Conservation (phyloP, 768 basidiomycete genomes). For the Mycena galericulata region DNA sequence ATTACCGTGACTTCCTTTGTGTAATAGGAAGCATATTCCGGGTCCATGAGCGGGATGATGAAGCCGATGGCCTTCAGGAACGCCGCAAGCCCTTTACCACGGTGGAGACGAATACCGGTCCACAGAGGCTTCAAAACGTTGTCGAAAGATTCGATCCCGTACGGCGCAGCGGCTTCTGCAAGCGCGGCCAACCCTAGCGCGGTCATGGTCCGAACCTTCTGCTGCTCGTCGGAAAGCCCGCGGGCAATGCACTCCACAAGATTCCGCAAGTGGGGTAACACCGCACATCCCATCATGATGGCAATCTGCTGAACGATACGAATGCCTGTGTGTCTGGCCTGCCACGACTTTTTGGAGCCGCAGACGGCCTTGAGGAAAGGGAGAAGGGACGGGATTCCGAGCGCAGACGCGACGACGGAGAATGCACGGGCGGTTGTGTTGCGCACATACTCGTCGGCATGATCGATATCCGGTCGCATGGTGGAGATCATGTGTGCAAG, state of each 20-base stretch:
- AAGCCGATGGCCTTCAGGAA: conserved; percentile 99
- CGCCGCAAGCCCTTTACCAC: conserved; percentile 94
- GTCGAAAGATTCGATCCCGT: conserved; percentile 99
- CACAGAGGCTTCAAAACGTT: conserved; percentile 95
- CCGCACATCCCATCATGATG: conserved; percentile 99
- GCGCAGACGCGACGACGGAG: conserved; percentile 98
- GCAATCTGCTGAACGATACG: conserved; percentile 99
- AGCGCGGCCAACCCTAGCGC: conserved; percentile 92
- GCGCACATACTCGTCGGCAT: conserved; percentile 98
- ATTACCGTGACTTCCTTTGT: conserved; percentile 98
- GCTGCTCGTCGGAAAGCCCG: conserved; percentile 93
- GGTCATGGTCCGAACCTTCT: conserved; percentile 97
- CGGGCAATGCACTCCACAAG: conserved; percentile 96
- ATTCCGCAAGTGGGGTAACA: conserved; percentile 96
- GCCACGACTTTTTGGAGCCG: conserved; percentile 99
- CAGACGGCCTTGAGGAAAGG: conserved; percentile 99
- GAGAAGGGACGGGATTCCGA: conserved; percentile 96
- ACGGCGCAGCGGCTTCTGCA: conserved; percentile 97
- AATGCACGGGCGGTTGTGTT: conserved; percentile 99
- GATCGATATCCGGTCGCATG: conserved; percentile 99
- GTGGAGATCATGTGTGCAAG: conserved; percentile 99
- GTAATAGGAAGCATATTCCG: conserved; percentile 99
- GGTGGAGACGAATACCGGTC: conserved; percentile 94
- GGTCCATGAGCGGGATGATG: conserved; percentile 99
- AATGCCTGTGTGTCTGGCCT: conserved; percentile 98